phyloP scores from a whole-genome alignment of 208 protist species.

The Entamoeba invadens region DNA sequence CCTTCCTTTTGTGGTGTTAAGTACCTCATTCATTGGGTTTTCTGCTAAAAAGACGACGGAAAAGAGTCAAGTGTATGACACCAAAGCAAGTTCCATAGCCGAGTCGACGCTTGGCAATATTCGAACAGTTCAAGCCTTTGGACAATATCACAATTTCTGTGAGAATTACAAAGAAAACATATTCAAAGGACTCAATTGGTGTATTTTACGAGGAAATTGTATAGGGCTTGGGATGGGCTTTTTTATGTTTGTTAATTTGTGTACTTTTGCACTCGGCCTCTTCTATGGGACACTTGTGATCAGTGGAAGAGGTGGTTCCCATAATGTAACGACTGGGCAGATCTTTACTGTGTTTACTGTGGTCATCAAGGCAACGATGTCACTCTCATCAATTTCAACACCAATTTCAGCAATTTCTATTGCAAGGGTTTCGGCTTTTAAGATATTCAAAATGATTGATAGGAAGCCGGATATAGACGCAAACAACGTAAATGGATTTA shows the following conservation, averaged over 20 bases:
- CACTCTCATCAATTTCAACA: not conserved
- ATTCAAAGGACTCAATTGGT: not conserved
- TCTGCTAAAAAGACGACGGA: not conserved
- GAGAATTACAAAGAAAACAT: not conserved
- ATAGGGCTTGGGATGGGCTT: not conserved
- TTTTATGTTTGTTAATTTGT: not conserved
- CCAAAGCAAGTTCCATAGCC: constrained; percentile 12
- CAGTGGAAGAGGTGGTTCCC: not conserved
- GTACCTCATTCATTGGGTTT: not conserved
- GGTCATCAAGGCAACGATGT: not conserved
- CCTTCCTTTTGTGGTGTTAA: not conserved
- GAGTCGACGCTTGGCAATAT: not conserved
- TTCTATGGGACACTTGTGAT: not conserved
- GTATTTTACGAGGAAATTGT: too few species aligned
- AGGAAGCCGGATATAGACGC: not conserved
- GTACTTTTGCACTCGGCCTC: not conserved
- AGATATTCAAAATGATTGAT: not conserved
- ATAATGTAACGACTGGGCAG: not conserved
- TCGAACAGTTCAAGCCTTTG: not conserved
- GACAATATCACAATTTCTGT: not conserved
- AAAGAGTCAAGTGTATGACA: constrained; percentile 10
- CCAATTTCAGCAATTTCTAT: not conserved
- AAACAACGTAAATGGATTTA: not conserved
- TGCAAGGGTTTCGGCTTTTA: not conserved
- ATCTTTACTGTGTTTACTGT: not conserved